A percentile compares a stretch with the other conserved stretches of the same genome.
Conservation (phyloP, 129 eudicot species). For the Flaveria linearis region DNA sequence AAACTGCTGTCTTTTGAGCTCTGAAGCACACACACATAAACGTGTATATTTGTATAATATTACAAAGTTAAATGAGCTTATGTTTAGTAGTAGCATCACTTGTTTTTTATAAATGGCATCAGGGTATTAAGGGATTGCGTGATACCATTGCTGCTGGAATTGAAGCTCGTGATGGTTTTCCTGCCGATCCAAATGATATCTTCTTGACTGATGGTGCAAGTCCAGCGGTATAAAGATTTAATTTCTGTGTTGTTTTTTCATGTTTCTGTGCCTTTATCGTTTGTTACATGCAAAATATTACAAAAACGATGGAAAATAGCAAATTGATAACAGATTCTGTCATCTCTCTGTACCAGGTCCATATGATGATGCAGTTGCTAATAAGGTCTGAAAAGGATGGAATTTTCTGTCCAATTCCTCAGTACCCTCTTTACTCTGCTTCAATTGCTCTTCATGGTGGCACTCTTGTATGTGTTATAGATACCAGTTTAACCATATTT, state of each 20-base stretch:
- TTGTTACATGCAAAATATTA: not conserved
- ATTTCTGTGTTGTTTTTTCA: not conserved
- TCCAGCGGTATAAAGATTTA: constrained; percentile 71
- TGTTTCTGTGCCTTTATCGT: not conserved
- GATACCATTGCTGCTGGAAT: constrained; percentile 96
- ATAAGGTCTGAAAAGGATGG: constrained; percentile 90
- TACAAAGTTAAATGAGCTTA: not conserved
- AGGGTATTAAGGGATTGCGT: constrained; percentile 97
- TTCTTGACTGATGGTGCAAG: constrained; percentile 99
- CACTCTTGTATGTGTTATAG: constrained; percentile 67
- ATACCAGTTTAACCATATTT: not conserved
- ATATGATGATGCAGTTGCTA: constrained; percentile 54
- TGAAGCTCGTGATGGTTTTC: constrained; percentile 98
- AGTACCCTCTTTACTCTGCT: constrained; percentile 96
- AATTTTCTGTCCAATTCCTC: constrained; percentile 96
- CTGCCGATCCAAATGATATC: constrained; percentile 86
- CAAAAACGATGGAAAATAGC: not conserved
- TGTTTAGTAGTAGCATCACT: constrained; percentile 8
- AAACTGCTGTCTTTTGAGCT: constrained; percentile 21
- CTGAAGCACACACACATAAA: not conserved
- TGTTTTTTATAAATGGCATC: constrained; percentile 27
- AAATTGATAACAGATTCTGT: constrained; percentile 11
- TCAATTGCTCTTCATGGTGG: constrained; percentile 99
- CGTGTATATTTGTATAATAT: not conserved
- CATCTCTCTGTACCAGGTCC: constrained; percentile 59